Conservation (phyloP, 2,329 filamentous ascomycete species). For the Fusarium avenaceum region DNA sequence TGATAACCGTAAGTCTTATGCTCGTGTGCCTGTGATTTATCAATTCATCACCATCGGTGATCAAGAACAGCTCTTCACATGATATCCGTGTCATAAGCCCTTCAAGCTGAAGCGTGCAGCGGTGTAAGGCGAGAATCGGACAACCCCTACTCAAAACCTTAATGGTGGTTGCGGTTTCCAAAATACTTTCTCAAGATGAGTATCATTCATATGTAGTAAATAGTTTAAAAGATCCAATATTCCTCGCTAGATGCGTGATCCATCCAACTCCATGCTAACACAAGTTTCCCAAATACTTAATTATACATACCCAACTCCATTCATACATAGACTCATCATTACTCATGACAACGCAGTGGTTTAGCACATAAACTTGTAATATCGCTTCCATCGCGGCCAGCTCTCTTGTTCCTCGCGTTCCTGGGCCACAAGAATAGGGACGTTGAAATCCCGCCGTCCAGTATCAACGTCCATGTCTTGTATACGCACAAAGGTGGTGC, state of each 20-base stretch:
- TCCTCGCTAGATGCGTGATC: slow-evolving; percentile 9
- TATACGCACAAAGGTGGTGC: slow-evolving; percentile 74
- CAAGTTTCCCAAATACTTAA: slow-evolving; percentile 14
- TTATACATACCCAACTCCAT: slow-evolving; percentile 13
- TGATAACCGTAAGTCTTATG: neutral
- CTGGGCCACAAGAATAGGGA: slow-evolving; percentile 82
- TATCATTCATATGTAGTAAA: neutral
- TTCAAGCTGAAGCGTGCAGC: neutral
- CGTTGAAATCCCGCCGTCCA: slow-evolving; percentile 85
- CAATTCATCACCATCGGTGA: neutral
- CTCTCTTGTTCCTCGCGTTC: slow-evolving; percentile 79
- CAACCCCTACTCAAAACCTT: neutral
- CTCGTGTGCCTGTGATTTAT: neutral
- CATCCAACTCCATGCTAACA: slow-evolving; percentile 38
- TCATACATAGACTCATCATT: neutral
- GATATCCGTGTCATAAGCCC: neutral
- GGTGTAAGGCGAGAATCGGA: neutral
- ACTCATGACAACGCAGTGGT: neutral
- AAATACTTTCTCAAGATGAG: neutral
- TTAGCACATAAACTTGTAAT: slow-evolving; percentile 80
- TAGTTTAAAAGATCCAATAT: slow-evolving; percentile 2
- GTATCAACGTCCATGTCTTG: slow-evolving; percentile 89
- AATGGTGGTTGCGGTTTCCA: neutral
- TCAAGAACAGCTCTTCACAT: neutral
- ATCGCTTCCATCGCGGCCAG: slow-evolving; percentile 83